These are phyloP conservation scores for Globisporangium nunn DNA, from an alignment of 352 stramenopile species.

Conservation along the genomic window DNA sequence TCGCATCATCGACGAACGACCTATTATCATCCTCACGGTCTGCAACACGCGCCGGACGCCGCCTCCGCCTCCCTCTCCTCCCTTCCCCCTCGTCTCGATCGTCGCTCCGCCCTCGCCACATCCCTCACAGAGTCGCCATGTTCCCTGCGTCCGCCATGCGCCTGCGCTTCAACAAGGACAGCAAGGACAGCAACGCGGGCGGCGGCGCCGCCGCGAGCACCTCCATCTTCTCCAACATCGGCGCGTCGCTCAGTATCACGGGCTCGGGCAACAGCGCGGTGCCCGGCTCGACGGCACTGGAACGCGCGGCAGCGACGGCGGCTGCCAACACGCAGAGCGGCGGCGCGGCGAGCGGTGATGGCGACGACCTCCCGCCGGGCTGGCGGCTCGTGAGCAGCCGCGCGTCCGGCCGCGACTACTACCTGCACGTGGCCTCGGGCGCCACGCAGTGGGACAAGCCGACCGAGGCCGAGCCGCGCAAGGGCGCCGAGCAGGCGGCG, in stretches of 20 bases:
- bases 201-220: slow-evolving; percentile 11
- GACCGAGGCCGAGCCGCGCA: slow-evolving; percentile 54
- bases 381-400: slow-evolving; percentile 70
- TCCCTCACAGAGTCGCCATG: slow-evolving; percentile 20
- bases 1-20: no score
- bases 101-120: neutral
- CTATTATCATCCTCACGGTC: no score
- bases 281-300: slow-evolving; percentile 26
- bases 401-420: slow-evolving; percentile 62
- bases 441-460: slow-evolving; percentile 64
- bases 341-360: slow-evolving; percentile 1
- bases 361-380: slow-evolving; percentile 40
- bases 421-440: slow-evolving; percentile 58
- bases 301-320: slow-evolving; percentile 29
- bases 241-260: slow-evolving; percentile 28
- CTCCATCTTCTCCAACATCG: slow-evolving; percentile 52
- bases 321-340: slow-evolving; percentile 23
- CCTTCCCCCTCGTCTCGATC: neutral
- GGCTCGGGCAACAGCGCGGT: slow-evolving; percentile 30
- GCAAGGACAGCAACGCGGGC: slow-evolving; percentile 23
- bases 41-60: neutral
- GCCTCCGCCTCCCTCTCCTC: neutral
- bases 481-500: slow-evolving; percentile 13
- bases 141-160: slow-evolving; percentile 25
- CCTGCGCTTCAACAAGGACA: slow-evolving; percentile 43